Base-by-base conservation (phyloP, 208 protist genomes). In the Leishmania amazonensis region DNA sequence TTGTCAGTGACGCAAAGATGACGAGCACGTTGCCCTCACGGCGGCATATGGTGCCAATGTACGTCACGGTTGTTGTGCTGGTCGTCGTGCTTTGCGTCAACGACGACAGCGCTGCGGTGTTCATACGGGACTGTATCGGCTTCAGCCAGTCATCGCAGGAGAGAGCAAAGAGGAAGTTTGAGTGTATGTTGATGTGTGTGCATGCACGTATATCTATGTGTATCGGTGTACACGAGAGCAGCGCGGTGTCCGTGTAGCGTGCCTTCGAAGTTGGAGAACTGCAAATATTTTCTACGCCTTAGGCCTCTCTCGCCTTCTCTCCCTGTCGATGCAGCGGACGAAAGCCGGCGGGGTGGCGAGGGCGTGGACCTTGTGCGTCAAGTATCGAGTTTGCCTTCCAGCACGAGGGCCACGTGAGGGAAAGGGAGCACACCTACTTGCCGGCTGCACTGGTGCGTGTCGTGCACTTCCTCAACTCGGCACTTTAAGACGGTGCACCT, bases 1-100 rank as follows among this genome's bases (percentile, higher is more conserved):
- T 81, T 28, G 85, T 83, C 40, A 93, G 35, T 21, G 87, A 81
- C 31, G 85, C 83, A 72, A 88, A 81, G 19, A 90, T 82, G 31
- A 92, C 75, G 67, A 89, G 81, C 49, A 81, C 76, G 47, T 88
- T 67, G 24, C 81, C 85, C 40, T 90, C 87, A 60, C 78, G 62
- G 45, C 83, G 85, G 21, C 71, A 45, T 45, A 89, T 83, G 19
- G 78, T 51, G n/a, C 84, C 84, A 38, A 85, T 82, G 78, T 81
- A 81, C n/a, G 67, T 83, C 19, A 60, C n/a, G 42, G 47, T 49
- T 6, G 60, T 49, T 31, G 60, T 17, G 42, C 17, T 70, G 31
- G n/a, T 57, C 31, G 15, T 24, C 21, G 51, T 57, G 28, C 17
- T 57, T 58, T 40, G 47, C 73, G 28, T n/a, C 73, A 60, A 42